Conservation (phyloP, 2,329 filamentous ascomycete genomes). For the Diaporthe sp. region DNA sequence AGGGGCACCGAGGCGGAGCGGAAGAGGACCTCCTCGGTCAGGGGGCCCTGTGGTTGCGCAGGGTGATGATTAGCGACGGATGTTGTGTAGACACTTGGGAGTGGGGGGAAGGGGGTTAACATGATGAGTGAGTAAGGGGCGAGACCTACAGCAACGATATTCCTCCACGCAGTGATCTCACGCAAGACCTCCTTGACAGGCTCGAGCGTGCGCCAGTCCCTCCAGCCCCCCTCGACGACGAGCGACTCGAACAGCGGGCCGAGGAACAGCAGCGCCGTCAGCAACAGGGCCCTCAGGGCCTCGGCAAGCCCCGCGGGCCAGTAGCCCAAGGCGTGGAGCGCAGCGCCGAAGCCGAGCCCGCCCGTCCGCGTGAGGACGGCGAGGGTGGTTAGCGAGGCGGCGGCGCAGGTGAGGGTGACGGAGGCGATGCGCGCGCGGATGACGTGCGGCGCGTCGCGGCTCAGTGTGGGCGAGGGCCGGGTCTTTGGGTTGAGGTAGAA, state of each 20-base stretch:
- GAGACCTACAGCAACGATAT: constrained; percentile 82
- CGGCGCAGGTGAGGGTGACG: constrained; percentile 81
- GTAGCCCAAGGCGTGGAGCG: constrained; percentile 81
- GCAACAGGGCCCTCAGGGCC: constrained; percentile 72
- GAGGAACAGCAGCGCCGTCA: constrained; percentile 84
- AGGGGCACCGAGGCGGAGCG: constrained; percentile 88
- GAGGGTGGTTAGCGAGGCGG: constrained; percentile 77
- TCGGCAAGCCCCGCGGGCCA: constrained; percentile 82
- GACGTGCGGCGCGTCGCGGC: constrained; percentile 89
- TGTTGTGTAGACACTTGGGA: background rate
- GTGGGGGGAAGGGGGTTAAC: background rate
- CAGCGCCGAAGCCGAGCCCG: constrained; percentile 58
- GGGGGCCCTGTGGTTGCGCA: constrained; percentile 72
- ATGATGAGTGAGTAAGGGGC: background rate
- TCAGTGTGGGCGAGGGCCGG: constrained; percentile 82
- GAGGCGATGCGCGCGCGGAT: constrained; percentile 89
- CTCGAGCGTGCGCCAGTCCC: constrained; percentile 70
- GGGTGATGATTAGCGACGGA: background rate
- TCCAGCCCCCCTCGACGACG: constrained; percentile 80
- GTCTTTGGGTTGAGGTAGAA: constrained; percentile 88
- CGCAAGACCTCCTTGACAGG: constrained; percentile 72
- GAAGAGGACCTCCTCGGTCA: constrained; percentile 96
- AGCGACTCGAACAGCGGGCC: constrained; percentile 88
- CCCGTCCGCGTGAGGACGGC: constrained; percentile 71
- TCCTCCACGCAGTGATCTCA: constrained; percentile 88